Percentiles rank a stretch among this genome's conserved stretches.
Evolutionary conservation across 805 yeast species (phyloP).

Genomic region (Pichia thaimueangensis): DNA sequence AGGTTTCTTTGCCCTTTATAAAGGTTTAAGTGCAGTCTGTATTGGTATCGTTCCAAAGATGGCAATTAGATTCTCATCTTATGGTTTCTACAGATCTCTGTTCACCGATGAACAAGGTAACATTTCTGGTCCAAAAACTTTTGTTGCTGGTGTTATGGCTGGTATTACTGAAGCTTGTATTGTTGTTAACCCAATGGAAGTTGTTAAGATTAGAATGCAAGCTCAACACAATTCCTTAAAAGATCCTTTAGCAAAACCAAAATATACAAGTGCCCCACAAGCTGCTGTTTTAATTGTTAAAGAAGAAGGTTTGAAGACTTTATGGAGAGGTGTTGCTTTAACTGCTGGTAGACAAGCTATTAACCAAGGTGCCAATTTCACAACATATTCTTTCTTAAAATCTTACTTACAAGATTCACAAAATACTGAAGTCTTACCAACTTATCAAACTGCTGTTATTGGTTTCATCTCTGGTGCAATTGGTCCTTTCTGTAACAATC

Average conservation of each 20-base stretch:
- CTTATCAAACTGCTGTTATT: slow-evolving; percentile 89
- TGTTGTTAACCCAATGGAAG: slow-evolving; percentile 96
- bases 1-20: slow-evolving; percentile 79
- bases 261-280: slow-evolving; percentile 89
- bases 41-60: slow-evolving; percentile 97
- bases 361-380: slow-evolving; percentile 97
- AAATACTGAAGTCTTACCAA: slow-evolving; percentile 56
- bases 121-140: slow-evolving; percentile 68
- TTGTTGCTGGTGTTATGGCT: slow-evolving; percentile 93
- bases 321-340: slow-evolving; percentile 90
- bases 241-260: slow-evolving; percentile 70
- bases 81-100: slow-evolving; percentile 75
- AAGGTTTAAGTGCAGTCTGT: slow-evolving; percentile 95
- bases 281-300: slow-evolving; percentile 75
- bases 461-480: slow-evolving; percentile 94
- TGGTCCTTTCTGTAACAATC: slow-evolving; percentile 97
- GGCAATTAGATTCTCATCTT: slow-evolving; percentile 95
- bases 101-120: slow-evolving; percentile 59
- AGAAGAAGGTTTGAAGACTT: slow-evolving; percentile 85
- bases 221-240: slow-evolving; percentile 92
- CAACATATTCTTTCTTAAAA: slow-evolving; percentile 84
- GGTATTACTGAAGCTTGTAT: slow-evolving; percentile 94
- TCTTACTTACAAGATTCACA: slow-evolving; percentile 61
- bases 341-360: slow-evolving; percentile 98
- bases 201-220: slow-evolving; percentile 91